Evolutionary conservation across 257 asterid species (phyloP).

Genomic region (Solanum ossicruentum): DNA sequence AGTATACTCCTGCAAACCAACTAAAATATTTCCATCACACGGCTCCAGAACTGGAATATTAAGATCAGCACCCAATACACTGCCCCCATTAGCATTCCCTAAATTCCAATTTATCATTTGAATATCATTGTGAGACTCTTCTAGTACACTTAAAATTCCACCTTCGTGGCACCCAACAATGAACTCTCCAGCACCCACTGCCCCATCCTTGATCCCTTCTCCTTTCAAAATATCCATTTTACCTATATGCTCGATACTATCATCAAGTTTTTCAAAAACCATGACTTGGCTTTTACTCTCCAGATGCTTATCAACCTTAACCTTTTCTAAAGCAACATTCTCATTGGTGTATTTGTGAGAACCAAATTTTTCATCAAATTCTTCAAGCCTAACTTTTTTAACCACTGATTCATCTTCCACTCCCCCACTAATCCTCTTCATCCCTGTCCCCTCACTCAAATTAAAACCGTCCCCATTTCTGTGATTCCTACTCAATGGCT

Average conservation of each 20-base stretch:
- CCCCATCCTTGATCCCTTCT: conserved; percentile 14
- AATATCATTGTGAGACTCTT: conserved; percentile 6
- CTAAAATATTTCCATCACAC: background rate
- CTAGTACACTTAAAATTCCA: background rate
- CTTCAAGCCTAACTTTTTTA: conserved; percentile 29
- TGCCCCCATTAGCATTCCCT: conserved; percentile 3
- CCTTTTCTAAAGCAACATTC: background rate
- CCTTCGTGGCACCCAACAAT: background rate
- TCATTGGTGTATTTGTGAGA: background rate
- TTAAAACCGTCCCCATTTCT: background rate
- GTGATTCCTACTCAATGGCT: background rate
- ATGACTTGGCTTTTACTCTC: background rate
- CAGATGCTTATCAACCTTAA: background rate
- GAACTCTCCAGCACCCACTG: conserved; percentile 1
- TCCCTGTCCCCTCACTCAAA: conserved; percentile 3
- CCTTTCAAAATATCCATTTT: background rate
- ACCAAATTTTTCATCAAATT: conserved; percentile 4
- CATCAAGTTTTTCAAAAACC: conserved; percentile 6
- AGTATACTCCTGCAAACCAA: background rate
- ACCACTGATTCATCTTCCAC: conserved; percentile 14
- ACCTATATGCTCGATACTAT: conserved; percentile 9
- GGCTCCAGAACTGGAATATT: conserved; percentile 10
- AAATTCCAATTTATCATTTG: background rate
- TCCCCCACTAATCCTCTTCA: conserved; percentile 33
- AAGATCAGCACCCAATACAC: conserved; percentile 26